Percentiles rank a stretch among this genome's conserved stretches.
Evolutionary conservation across 140 eudicot species (phyloP).

Genomic region (Oenanthe javanica): DNA sequence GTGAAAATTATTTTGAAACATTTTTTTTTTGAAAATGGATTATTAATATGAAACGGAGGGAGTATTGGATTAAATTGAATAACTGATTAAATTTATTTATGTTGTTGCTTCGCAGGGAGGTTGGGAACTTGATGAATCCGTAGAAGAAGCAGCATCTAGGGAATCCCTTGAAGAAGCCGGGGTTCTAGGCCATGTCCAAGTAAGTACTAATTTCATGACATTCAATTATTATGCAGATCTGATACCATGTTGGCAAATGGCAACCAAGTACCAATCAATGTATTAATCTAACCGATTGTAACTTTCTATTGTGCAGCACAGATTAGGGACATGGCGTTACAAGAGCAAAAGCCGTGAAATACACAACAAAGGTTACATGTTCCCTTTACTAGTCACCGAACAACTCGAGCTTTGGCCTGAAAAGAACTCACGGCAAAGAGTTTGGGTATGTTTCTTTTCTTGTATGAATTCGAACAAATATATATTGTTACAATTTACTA

Average conservation of each 20-base stretch:
- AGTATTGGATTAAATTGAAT: too few species aligned
- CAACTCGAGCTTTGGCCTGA: constrained; percentile 86
- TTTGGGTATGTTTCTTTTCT: constrained; percentile 44
- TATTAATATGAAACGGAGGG: too few species aligned
- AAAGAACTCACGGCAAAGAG: constrained; percentile 55
- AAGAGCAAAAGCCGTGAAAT: constrained; percentile 63
- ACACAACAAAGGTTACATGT: constrained; percentile 65
- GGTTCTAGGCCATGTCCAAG: constrained; percentile 66
- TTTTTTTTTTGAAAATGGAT: too few species aligned
- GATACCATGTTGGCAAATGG: too few species aligned
- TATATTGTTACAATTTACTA: too few species aligned
- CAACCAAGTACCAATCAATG: too few species aligned
- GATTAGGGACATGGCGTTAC: constrained; percentile 69
- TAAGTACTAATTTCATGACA: neutral
- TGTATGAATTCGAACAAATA: neutral
- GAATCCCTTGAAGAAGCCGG: constrained; percentile 91
- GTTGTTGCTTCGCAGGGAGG: constrained; percentile 49
- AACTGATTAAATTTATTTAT: neutral
- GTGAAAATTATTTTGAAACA: too few species aligned
- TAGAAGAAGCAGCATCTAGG: constrained; percentile 69
- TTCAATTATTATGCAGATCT: too few species aligned
- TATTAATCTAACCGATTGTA: neutral
- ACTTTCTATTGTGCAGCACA: constrained; percentile 29
- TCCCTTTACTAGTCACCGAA: constrained; percentile 68
- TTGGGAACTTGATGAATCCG: constrained; percentile 85